A percentile compares a stretch with the other conserved stretches of the same genome.
phyloP scores from a whole-genome alignment of 1,284 basidiomycete genomes.

The Phellopilus nigrolimitatus region DNA sequence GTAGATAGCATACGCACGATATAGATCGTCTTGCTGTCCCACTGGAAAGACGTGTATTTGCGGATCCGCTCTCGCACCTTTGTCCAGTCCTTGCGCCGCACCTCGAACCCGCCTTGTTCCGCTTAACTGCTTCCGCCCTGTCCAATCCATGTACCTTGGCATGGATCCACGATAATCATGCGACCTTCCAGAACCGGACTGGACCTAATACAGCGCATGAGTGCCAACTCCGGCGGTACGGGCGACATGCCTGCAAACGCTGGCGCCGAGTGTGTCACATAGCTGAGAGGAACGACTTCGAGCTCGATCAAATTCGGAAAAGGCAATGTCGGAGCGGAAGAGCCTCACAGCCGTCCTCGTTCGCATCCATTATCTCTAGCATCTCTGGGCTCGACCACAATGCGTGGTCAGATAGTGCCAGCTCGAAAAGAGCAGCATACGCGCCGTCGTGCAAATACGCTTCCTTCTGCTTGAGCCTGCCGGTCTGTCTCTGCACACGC shows the following conservation, averaged over 20 bases:
- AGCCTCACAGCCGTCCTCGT: slow-evolving; percentile 48
- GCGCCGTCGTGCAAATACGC: slow-evolving; percentile 35
- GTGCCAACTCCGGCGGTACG: slow-evolving; percentile 38
- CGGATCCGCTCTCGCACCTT: slow-evolving; percentile 27
- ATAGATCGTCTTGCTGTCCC: slow-evolving; percentile 62
- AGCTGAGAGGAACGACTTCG: slow-evolving; percentile 54
- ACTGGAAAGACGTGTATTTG: slow-evolving; percentile 40
- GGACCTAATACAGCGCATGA: slow-evolving; percentile 47
- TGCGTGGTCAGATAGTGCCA: slow-evolving; percentile 62
- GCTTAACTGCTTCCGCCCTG: slow-evolving; percentile 28
- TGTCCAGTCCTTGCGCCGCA: slow-evolving; percentile 47
- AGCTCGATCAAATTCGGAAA: slow-evolving; percentile 22
- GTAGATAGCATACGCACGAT: slow-evolving; percentile 41
- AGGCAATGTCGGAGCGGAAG: slow-evolving; percentile 11
- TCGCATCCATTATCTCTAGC: slow-evolving; percentile 41
- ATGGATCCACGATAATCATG: slow-evolving; percentile 45
- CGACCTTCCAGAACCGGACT: slow-evolving; percentile 50
- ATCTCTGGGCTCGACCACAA: slow-evolving; percentile 56
- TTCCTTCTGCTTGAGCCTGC: slow-evolving; percentile 2
- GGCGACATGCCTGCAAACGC: slow-evolving; percentile 12
- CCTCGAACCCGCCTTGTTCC: slow-evolving; percentile 46
- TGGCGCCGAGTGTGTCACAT: slow-evolving; percentile 21
- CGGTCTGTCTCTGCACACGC: not conserved
- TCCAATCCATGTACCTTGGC: slow-evolving; percentile 36
- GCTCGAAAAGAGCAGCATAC: slow-evolving; percentile 42